Evolutionary conservation across 176 grass and related monocot species (phyloP).

Genomic region (Aegilops sharonensis): DNA sequence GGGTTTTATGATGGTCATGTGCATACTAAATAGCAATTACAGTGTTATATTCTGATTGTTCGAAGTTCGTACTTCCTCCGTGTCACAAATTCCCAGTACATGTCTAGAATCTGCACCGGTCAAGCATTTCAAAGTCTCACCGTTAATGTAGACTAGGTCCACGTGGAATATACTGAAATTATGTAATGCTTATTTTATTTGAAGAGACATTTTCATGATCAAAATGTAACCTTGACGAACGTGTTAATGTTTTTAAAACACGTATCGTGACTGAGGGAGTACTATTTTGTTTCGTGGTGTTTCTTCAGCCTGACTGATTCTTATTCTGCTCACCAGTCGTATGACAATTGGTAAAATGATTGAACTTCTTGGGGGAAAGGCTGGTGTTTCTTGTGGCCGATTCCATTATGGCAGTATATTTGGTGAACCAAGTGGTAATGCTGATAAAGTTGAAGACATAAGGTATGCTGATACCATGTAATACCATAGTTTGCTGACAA

Average conservation of each 20-base stretch:
- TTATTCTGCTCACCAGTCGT: slow-evolving; percentile 45
- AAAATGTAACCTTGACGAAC: background rate
- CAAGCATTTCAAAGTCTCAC: background rate
- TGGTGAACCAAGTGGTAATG: slow-evolving; percentile 86
- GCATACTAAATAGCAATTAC: background rate
- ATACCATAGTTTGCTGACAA: background rate
- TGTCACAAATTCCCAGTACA: background rate
- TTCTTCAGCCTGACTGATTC: slow-evolving; percentile 2
- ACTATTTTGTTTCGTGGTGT: background rate
- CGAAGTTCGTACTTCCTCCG: background rate
- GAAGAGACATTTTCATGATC: background rate
- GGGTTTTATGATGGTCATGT: background rate
- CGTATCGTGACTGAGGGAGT: background rate
- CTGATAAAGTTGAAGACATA: slow-evolving; percentile 92
- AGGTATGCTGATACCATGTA: slow-evolving; percentile 48
- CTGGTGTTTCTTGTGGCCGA: slow-evolving; percentile 83
- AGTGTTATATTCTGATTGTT: background rate
- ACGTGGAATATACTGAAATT: background rate
- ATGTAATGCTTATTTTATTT: background rate
- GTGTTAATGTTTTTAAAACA: background rate
- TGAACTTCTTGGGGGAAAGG: slow-evolving; percentile 94
- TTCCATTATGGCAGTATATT: slow-evolving; percentile 96
- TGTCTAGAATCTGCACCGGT: background rate
- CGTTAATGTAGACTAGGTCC: background rate
- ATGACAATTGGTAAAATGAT: slow-evolving; percentile 99